These are phyloP conservation scores for Sarocladium oryzae DNA, from an alignment of 2,329 filamentous ascomycete genomes.

Conservation along the genomic window DNA sequence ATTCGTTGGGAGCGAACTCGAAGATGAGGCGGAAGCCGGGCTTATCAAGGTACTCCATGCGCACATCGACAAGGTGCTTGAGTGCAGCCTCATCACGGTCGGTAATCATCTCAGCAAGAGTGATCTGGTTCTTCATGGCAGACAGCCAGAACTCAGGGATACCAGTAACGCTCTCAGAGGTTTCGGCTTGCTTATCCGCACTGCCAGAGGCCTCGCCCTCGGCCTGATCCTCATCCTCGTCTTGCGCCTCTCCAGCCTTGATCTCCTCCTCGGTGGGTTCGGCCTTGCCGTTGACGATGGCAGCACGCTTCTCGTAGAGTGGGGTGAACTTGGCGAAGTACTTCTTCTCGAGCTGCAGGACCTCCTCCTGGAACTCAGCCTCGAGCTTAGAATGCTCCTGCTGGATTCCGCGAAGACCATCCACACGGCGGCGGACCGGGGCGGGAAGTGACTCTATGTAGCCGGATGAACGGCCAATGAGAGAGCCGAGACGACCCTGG, in stretches of 20 bases:
- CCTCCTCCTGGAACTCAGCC: conserved; percentile 97
- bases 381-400: conserved; percentile 98
- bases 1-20: conserved; percentile 91
- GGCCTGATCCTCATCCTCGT: conserved; percentile 60
- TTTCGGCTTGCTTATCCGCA: conserved; percentile 50
- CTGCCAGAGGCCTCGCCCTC: conserved; percentile 43
- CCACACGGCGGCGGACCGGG: conserved; percentile 84
- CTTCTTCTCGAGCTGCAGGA: conserved; percentile 97
- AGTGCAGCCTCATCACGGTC: conserved; percentile 93
- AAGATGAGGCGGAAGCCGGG: conserved; percentile 98
- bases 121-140: conserved; percentile 99
- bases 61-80: conserved; percentile 83
- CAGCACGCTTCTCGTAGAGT: conserved; percentile 88
- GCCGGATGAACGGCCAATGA: conserved; percentile 91
- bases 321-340: conserved; percentile 99
- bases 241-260: conserved; percentile 76
- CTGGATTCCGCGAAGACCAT: conserved; percentile 94
- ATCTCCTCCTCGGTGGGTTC: conserved; percentile 88
- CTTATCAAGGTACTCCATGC: conserved; percentile 98
- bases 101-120: conserved; percentile 96
- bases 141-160: conserved; percentile 99
- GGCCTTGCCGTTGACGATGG: conserved; percentile 78
- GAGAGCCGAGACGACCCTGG: conserved; percentile 86
- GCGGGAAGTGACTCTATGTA: conserved; percentile 95
- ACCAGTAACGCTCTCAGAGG: conserved; percentile 56